Evolutionary conservation across 2,329 filamentous ascomycete genomes (phyloP), one percentile per base, ranked within the genome.

Genomic region (Colletotrichum sublineola): DNA sequence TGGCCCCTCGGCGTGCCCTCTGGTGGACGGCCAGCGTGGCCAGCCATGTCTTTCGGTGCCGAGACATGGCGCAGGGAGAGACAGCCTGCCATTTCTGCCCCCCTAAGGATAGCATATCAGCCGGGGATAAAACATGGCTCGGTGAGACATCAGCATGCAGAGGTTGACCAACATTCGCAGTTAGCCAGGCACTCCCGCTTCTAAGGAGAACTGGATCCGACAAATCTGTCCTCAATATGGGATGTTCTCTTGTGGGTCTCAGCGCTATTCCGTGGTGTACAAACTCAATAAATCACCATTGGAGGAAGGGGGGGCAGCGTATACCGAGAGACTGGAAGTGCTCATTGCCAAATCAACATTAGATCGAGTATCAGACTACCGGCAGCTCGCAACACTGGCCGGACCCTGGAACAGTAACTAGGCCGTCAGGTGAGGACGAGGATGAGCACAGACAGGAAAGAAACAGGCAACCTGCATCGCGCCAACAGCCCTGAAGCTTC

Each of bases 41-140:
- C 50, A 55, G 48, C n/a, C 38, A 55, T 63, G 48, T 55, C 24
- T 55, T 36, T 56, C 18, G 61, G 61, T n/a, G 38, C 61, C 61
- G 12, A 63, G 61, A 63, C 61, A 63, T 42, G 48, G 48, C 48
- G 61, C 48, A 63, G 61, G 61, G 61, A 63, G 61, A 63, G n/a
- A 53, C n/a, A 42, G 48, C n/a, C 24, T 55, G 36, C 33, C 60
- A 63, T 42, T 20, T 31, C 24, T 33, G 29, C 61, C 61, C 46
- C 38, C 46, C 38, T 53, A 48, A 44, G 48, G 12, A 55, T 42
- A 52, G 42, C 60, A 52, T 63, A 38, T 52, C 29, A 56, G 33
- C 29, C 36, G n/a, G 14, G 18, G 20, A 15, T 24, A 31, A 31
- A 31, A 20, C 29, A 46, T 36, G 42, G 58, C 3, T 42, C 33